Evolutionary conservation across 805 yeast genomes (phyloP), one percentile per base, ranked within the genome.

Genomic region (Myxozyma lipomycoides): DNA sequence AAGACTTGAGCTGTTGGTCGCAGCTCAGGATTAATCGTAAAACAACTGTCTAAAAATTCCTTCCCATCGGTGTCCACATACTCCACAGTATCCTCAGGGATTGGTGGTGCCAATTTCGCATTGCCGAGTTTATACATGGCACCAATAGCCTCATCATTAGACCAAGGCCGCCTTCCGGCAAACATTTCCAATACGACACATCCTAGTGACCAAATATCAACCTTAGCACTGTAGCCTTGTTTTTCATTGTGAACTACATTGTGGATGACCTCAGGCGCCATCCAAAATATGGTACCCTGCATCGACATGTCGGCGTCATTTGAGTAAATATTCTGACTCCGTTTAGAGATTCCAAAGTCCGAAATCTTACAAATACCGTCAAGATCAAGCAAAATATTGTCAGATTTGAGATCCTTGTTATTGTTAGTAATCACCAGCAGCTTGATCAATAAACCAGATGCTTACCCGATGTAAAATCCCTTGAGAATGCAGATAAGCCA

Each of bases 281-380:
- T 93, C 98, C 98, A 93, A 67, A 90, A 93, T 1, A 95, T 88
- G 0, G 98, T 90, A 22, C 99, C 99, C 68, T 95, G 96, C 95
- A 87, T 88, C 10, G 97, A 90, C 95, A 90, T 86, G 48, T 88
- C 96, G 3, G 96, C 88, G 61, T 87, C 82, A 66, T 93, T 89
- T 26, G 86, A 82, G 66, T 93, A 91, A 22, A 91, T 86, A 64
- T 93, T 90, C 40, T 82, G 78, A 10, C 88, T 46, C 34, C 56
- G 53, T 66, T 88, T 90, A 38, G 97, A 89, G 46, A 93, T 93
- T 41, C 98, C 98, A 71, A 93, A 93, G 68, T 93, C 98, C 12
- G 95, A 84, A 43, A 93, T 93, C 69, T 93, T 93, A 68, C 96
- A 87, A 10, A 89, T 81, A 25, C 98, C 98, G 65, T 93, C 96